Evolutionary conservation across 768 basidiomycete species (phyloP).

Genomic region (Omphalotus guepiniiformis): DNA sequence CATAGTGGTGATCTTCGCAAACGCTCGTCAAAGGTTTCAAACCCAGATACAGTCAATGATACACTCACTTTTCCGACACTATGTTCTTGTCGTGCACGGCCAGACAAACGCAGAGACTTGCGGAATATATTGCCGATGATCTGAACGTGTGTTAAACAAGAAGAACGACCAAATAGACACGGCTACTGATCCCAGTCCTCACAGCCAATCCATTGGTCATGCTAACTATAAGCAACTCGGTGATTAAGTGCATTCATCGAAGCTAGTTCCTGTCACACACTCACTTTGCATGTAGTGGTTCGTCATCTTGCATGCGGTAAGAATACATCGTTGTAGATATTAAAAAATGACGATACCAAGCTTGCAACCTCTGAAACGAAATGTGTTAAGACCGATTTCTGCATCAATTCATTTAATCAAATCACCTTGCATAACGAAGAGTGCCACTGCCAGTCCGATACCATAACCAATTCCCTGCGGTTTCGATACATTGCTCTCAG

Average conservation of each 20-base stretch:
- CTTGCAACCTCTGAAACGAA: slow-evolving; percentile 25
- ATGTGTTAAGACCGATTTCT: not conserved
- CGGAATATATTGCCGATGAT: slow-evolving; percentile 50
- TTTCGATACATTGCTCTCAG: slow-evolving; percentile 20
- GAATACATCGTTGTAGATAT: not conserved
- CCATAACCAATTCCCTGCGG: slow-evolving; percentile 49
- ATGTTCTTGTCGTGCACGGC: slow-evolving; percentile 51
- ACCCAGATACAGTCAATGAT: too few species aligned
- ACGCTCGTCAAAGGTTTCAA: too few species aligned
- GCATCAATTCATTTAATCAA: slow-evolving; percentile 7
- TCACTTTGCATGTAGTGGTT: slow-evolving; percentile 30
- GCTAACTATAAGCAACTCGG: slow-evolving; percentile 18
- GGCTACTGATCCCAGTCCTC: slow-evolving; percentile 29
- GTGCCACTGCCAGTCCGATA: slow-evolving; percentile 45
- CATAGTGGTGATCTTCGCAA: slow-evolving; percentile 69
- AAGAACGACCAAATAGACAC: not conserved
- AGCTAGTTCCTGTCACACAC: slow-evolving; percentile 5
- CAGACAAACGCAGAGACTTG: slow-evolving; percentile 66
- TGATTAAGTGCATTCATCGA: not conserved
- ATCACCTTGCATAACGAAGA: slow-evolving; percentile 51
- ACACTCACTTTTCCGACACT: slow-evolving; percentile 40
- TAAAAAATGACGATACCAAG: slow-evolving; percentile 19
- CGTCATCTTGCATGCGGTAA: slow-evolving; percentile 14
- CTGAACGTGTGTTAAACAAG: slow-evolving; percentile 15
- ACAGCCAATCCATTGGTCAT: slow-evolving; percentile 35